Conservation (phyloP, 768 basidiomycete genomes). For the Tylopilus intermedius region DNA sequence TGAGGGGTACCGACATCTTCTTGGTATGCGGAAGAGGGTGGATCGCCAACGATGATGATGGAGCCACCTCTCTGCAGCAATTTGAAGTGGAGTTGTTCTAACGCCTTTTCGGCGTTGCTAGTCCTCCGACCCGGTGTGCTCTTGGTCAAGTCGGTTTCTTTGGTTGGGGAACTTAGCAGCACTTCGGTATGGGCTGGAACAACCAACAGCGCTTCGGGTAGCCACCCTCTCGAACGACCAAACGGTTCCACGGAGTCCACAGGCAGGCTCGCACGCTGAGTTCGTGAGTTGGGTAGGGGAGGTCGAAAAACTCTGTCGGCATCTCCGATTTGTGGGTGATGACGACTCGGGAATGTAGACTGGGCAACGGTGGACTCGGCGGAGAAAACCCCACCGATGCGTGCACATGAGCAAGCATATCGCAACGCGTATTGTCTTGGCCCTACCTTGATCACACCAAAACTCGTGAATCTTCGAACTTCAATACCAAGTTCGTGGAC, state of each 20-base stretch:
- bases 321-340: conserved; percentile 21
- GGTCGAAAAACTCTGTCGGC: conserved; percentile 29
- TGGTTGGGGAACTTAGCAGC: conserved; percentile 23
- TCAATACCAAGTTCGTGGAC: conserved; percentile 77
- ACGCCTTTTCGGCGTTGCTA: conserved; percentile 60
- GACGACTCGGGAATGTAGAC: conserved; percentile 50
- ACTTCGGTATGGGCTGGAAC: conserved; percentile 17
- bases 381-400: conserved; percentile 69
- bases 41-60: conserved; percentile 12
- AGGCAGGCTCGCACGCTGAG: conserved; percentile 7
- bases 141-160: conserved; percentile 32
- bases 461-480: conserved; percentile 89
- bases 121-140: conserved; percentile 38
- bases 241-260: conserved; percentile 12
- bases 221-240: conserved; percentile 19
- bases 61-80: conserved; percentile 46
- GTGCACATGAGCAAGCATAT: neutral
- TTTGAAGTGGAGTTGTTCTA: conserved; percentile 58
- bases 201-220: conserved; percentile 19
- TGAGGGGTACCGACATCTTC: conserved; percentile 14
- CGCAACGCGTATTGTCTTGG: neutral
- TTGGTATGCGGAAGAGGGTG: conserved; percentile 12
- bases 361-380: conserved; percentile 91
- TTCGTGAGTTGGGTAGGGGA: conserved; percentile 10
- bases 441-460: conserved; percentile 92